These are phyloP conservation scores for Paxillus involutus DNA, from an alignment of 768 basidiomycete genomes.

Conservation along the genomic window DNA sequence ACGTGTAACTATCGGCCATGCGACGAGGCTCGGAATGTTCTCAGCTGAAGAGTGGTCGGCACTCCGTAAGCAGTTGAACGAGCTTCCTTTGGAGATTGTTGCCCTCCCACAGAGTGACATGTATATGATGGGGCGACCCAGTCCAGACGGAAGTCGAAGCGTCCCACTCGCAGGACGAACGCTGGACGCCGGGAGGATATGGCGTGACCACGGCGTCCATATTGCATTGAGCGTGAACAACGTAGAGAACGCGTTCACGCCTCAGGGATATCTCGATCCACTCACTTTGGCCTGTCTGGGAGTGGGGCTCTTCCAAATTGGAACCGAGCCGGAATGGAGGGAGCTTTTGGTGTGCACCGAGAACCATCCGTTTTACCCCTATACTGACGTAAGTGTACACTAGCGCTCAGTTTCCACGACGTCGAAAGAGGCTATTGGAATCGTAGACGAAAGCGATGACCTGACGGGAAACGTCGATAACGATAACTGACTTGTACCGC, in stretches of 20 bases:
- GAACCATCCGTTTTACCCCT: background rate
- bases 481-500: constrained; percentile 33
- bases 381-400: constrained; percentile 3
- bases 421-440: constrained; percentile 51
- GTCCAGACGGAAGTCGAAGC: constrained; percentile 17
- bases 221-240: constrained; percentile 64
- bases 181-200: constrained; percentile 51
- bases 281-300: constrained; percentile 59
- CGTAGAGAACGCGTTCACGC: constrained; percentile 67
- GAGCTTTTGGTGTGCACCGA: constrained; percentile 46
- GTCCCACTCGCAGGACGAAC: constrained; percentile 49
- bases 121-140: constrained; percentile 61
- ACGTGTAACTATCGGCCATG: constrained; percentile 57
- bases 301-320: constrained; percentile 59
- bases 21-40: constrained; percentile 57
- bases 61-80: constrained; percentile 35
- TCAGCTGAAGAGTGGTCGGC: constrained; percentile 44
- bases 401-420: constrained; percentile 54
- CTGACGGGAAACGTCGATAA: background rate
- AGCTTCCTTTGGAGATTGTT: constrained; percentile 52
- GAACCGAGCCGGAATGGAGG: constrained; percentile 44
- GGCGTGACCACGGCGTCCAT: constrained; percentile 42
- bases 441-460: constrained; percentile 7
- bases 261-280: constrained; percentile 65
- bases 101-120: constrained; percentile 64